Conservation (phyloP, 495 filamentous ascomycete species). For the Penicillium pulvis region DNA sequence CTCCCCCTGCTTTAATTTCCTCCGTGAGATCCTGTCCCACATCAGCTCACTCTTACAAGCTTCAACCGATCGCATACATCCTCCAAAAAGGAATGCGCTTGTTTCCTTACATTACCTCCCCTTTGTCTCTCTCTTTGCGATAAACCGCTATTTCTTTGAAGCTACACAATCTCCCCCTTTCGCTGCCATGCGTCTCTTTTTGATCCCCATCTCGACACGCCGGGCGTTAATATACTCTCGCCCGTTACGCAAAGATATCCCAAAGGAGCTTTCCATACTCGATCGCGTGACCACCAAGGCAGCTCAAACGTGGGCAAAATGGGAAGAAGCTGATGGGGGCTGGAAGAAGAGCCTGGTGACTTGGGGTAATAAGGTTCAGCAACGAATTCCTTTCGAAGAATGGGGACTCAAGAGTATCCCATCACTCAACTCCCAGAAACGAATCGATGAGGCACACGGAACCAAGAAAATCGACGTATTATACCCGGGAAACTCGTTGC, state of each 20-base stretch:
- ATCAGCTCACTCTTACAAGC: not conserved
- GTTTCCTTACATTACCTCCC: not conserved
- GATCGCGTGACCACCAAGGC: constrained; percentile 70
- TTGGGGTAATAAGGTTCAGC: constrained; percentile 83
- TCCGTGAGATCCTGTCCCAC: constrained; percentile 1
- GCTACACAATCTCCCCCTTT: not conserved
- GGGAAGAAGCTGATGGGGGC: constrained; percentile 80
- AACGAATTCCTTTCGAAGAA: constrained; percentile 92
- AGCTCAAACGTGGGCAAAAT: constrained; percentile 73
- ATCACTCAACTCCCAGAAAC: constrained; percentile 68
- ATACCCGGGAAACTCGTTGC: constrained; percentile 72
- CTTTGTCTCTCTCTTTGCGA: not conserved
- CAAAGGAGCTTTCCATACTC: constrained; percentile 53
- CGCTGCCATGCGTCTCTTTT: constrained; percentile 83
- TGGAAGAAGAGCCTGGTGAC: constrained; percentile 86
- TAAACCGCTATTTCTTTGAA: not conserved
- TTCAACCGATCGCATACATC: not conserved
- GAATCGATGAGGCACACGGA: constrained; percentile 62
- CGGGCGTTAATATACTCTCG: constrained; percentile 94
- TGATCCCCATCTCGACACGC: constrained; percentile 90
- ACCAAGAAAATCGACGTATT: constrained; percentile 72
- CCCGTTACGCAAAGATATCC: constrained; percentile 54
- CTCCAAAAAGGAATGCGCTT: not conserved
- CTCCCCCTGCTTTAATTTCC: constrained; percentile 17
- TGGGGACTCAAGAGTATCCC: constrained; percentile 96